A percentile compares a stretch with the other conserved stretches of the same genome.
These are phyloP conservation scores for Hippophae gyantsensis DNA, from an alignment of 306 rosid genomes.

Conservation along the genomic window DNA sequence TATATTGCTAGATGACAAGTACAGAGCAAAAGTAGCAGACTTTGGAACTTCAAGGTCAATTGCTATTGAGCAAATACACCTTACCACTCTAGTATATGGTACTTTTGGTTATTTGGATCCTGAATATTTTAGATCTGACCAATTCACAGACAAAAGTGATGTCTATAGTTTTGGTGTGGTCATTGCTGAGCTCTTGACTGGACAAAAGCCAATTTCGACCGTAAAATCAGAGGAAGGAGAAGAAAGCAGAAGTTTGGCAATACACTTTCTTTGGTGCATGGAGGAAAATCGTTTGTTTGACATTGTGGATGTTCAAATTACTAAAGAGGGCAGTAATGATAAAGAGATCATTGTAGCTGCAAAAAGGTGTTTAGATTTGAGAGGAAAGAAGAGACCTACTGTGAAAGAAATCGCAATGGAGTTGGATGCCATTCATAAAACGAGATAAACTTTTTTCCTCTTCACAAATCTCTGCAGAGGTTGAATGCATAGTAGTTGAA, in stretches of 20 bases:
- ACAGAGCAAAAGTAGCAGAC: slow-evolving; percentile 20
- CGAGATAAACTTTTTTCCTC: not conserved
- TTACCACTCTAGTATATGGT: slow-evolving; percentile 17
- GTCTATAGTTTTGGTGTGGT: slow-evolving; percentile 19
- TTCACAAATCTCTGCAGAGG: slow-evolving; percentile 8
- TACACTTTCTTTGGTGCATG: slow-evolving; percentile 21
- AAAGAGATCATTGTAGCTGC: slow-evolving; percentile 25
- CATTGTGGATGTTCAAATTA: slow-evolving; percentile 24
- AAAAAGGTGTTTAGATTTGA: slow-evolving; percentile 13
- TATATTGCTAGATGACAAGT: slow-evolving; percentile 17
- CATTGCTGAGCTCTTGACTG: slow-evolving; percentile 6
- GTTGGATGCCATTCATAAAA: slow-evolving; percentile 20
- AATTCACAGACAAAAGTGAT: slow-evolving; percentile 16
- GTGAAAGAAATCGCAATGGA: slow-evolving; percentile 16
- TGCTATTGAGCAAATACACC: slow-evolving; percentile 20
- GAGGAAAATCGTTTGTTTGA: slow-evolving; percentile 20
- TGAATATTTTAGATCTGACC: slow-evolving; percentile 14
- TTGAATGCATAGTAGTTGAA: not conserved
- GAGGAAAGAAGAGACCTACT: slow-evolving; percentile 10
- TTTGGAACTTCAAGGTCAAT: slow-evolving; percentile 24
- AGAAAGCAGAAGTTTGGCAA: slow-evolving; percentile 22
- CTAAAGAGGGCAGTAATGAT: slow-evolving; percentile 10
- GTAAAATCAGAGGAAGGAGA: slow-evolving; percentile 5
- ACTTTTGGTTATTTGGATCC: slow-evolving; percentile 24
- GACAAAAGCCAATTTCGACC: slow-evolving; percentile 7